Conservation (phyloP, 164 flowering plant genomes). For the Tinospora cordifolia region DNA sequence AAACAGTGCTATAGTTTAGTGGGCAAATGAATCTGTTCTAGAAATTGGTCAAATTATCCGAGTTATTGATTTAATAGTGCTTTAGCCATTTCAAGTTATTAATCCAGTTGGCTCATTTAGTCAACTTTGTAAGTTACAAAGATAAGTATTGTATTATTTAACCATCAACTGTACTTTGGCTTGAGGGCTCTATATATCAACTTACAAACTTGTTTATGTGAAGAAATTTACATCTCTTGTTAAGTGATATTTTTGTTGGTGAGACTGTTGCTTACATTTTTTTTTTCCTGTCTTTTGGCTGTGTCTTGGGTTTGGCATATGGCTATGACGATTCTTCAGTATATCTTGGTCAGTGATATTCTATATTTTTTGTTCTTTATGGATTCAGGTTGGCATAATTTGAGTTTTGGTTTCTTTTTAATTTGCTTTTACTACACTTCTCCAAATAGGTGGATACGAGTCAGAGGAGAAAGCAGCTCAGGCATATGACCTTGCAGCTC, state of each 20-base stretch:
- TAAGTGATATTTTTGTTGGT: neutral
- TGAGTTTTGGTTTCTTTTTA: slow-evolving; percentile 2
- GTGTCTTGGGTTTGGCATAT: neutral
- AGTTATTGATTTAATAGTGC: neutral
- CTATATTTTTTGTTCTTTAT: neutral
- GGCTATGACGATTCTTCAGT: slow-evolving; percentile 14
- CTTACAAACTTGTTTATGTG: too few species aligned
- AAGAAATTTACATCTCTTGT: too few species aligned
- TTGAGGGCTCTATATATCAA: neutral
- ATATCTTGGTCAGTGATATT: slow-evolving; percentile 20
- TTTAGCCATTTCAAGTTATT: neutral
- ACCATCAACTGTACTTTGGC: too few species aligned
- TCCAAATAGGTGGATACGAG: slow-evolving; percentile 24
- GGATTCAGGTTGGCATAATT: neutral
- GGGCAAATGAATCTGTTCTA: neutral
- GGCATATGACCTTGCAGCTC: slow-evolving; percentile 25
- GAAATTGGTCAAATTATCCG: neutral
- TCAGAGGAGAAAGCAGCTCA: slow-evolving; percentile 25
- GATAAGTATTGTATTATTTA: neutral
- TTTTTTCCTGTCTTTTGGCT: slow-evolving; percentile 1
- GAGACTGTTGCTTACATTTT: neutral
- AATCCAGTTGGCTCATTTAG: neutral
- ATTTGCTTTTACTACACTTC: neutral
- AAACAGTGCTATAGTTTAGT: neutral
- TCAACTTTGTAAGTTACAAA: neutral